Conservation (phyloP, 2,329 filamentous ascomycete species). For the Pseudohalonectria lignicola region DNA sequence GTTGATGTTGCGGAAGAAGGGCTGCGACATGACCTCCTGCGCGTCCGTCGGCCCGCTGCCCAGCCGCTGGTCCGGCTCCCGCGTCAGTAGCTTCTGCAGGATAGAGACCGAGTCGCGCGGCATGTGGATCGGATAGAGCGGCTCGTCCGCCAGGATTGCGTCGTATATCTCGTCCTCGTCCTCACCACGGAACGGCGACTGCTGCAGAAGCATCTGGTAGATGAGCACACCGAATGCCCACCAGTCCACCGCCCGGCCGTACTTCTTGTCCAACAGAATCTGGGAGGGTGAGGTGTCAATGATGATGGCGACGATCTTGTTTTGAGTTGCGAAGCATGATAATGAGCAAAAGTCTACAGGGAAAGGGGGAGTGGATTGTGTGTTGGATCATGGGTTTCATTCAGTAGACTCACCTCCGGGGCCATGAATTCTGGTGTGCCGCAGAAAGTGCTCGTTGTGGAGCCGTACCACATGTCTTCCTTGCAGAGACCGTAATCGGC, state of each 20-base stretch:
- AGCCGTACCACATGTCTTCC: conserved; percentile 99
- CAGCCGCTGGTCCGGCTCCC: conserved; percentile 85
- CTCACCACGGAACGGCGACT: conserved; percentile 96
- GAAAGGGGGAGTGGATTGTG: background rate
- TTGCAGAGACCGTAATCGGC: conserved; percentile 98
- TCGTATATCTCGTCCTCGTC: conserved; percentile 99
- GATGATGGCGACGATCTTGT: background rate
- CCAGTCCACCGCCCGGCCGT: conserved; percentile 95
- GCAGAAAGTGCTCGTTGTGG: conserved; percentile 94
- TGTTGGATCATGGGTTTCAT: too few relatives aligned
- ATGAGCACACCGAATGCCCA: conserved; percentile 99
- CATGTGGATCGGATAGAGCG: conserved; percentile 97
- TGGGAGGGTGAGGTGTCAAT: conserved; percentile 23
- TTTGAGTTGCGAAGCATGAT: background rate
- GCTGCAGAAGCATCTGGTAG: conserved; percentile 98
- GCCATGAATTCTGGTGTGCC: conserved; percentile 99
- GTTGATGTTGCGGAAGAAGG: conserved; percentile 95
- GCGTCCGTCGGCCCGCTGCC: conserved; percentile 94
- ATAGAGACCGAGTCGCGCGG: conserved; percentile 95
- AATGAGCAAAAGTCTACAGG: too few relatives aligned
- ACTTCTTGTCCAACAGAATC: conserved; percentile 97
- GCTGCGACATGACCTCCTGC: conserved; percentile 97
- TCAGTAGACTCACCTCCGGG: conserved; percentile 61
- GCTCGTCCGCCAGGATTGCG: conserved; percentile 93
- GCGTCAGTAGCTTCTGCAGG: conserved; percentile 89